Percentiles rank a stretch among this genome's conserved stretches.
Conservation (phyloP, 108 stramenopile species). For the Epipyxis sp. region DNA sequence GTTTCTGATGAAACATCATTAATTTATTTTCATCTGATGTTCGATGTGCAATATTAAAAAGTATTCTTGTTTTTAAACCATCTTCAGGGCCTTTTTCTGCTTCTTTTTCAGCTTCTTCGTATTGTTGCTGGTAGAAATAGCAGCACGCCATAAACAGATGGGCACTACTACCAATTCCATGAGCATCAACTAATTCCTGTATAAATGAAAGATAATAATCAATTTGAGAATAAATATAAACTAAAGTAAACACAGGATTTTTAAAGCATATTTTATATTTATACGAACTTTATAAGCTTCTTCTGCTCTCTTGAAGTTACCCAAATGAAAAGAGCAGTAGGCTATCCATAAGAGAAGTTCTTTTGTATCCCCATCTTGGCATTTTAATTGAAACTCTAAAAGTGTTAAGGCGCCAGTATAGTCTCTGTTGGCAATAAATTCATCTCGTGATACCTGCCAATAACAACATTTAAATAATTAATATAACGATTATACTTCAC, state of each 20-base stretch:
- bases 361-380: conserved; percentile 52
- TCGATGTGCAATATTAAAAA: conserved; percentile 63
- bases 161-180: conserved; percentile 46
- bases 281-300: too few relatives aligned
- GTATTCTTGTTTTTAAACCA: conserved; percentile 65
- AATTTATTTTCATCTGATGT: conserved; percentile 66
- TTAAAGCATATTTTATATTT: conserved; percentile 26
- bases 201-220: too few relatives aligned
- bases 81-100: conserved; percentile 51
- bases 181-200: not conserved
- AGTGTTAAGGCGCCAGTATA: conserved; percentile 75
- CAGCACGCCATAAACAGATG: conserved; percentile 65
- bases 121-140: conserved; percentile 63
- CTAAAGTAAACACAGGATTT: not conserved
- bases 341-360: conserved; percentile 65
- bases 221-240: not conserved
- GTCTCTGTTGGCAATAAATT: conserved; percentile 62
- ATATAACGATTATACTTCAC: too few relatives aligned
- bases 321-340: conserved; percentile 67
- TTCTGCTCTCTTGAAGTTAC: conserved; percentile 66
- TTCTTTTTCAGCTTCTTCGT: conserved; percentile 50
- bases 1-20: conserved; percentile 66
- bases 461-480: too few relatives aligned
- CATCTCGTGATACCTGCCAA: conserved; percentile 50
- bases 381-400: conserved; percentile 63